Base-by-base conservation (phyloP, 371 early-diverging fungal genomes). In the Chytridiales sp. region DNA sequence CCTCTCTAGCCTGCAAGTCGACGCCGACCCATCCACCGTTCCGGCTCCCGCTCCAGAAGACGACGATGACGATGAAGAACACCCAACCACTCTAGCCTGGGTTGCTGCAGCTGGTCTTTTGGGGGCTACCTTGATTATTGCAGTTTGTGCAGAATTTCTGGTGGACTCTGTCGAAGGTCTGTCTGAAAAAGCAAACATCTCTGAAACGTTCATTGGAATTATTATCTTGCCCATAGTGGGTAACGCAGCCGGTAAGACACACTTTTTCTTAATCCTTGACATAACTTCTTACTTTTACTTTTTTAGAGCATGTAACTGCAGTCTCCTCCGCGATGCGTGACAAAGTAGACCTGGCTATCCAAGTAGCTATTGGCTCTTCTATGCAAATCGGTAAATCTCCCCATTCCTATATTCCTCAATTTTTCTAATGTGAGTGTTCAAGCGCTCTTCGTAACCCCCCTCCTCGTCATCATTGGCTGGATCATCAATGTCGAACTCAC, bases 401-500 rank as follows among this genome's bases (percentile, higher is more conserved):
- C 17, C 22, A 11, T 38, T 9, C 9, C 9, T 17, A 1, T 49
- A 11, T 13, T 49, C 11, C 24, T 8, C 47, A n/a, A 44, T 0
- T 22, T 1, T 31, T 50, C 11, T 26, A 17, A 17, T 15, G 54
- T 24, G 5, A 19, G 5, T 48, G 22, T 48, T 39, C 27, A 13
- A 49, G 61, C 93, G 0, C 77, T 95, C 19, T 77, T 93, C 29
- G 92, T 93, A 2, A 88, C 90, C 17, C 96, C 95, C 3, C 61
- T 94, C 34, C 76, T 90, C 67, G 93, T 93, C 46, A 78, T 94
- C 39, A 72, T 90, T 21, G 94, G 94, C 0, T 95, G 96, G 95
- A 81, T 85, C 50, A 85, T 93, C 58, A 62, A 43, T 5, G 36
- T 58, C 36, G 83, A 82, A 0, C 82, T 94, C 83, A 86, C 85